Base-by-base conservation (phyloP, 176 grass and related monocot species). In the Raddia guianensis region DNA sequence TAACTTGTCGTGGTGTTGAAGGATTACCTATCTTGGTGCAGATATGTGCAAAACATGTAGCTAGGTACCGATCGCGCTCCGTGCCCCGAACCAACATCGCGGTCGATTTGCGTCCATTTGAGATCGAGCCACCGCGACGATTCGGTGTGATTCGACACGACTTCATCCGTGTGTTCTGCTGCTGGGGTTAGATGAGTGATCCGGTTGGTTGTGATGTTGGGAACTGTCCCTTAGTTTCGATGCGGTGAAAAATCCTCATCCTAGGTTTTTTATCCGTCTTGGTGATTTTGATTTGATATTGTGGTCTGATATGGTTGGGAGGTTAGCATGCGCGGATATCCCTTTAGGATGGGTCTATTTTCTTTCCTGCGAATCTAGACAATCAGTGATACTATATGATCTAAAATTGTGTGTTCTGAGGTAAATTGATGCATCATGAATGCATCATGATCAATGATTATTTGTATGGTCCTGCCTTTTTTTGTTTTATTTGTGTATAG, bases 21-120 rank as follows among this genome's bases (percentile, higher is more conserved):
- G n/a, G n/a, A n/a, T n/a, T n/a, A n/a, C n/a, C n/a, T n/a, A n/a
- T n/a, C n/a, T n/a, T n/a, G n/a, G n/a, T n/a, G n/a, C n/a, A n/a
- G n/a, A n/a, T n/a, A n/a, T n/a, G n/a, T n/a, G n/a, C n/a, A n/a
- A n/a, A n/a, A n/a, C n/a, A n/a, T n/a, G n/a, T n/a, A n/a, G n/a
- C n/a, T n/a, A 77, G 65, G 85, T 87, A 64, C 21, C 8, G 11
- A 52, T 33, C 44, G 63, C 10, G 34, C 60, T 44, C 78, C 51
- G 16, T 33, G 5, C 7, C 19, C 16, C 15, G 5, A 8, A 16
- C 44, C 21, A 3, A 16, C 57, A 49, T 40, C 37, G 14, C n/a
- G n/a, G n/a, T n/a, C n/a, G n/a, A n/a, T n/a, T n/a, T n/a, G n/a
- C 59, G 3, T 14, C 68, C 9, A 15, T 35, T 32, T 5, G 11